Conservation (phyloP, 164 flowering plant genomes). For the Umbilicus rupestris region DNA sequence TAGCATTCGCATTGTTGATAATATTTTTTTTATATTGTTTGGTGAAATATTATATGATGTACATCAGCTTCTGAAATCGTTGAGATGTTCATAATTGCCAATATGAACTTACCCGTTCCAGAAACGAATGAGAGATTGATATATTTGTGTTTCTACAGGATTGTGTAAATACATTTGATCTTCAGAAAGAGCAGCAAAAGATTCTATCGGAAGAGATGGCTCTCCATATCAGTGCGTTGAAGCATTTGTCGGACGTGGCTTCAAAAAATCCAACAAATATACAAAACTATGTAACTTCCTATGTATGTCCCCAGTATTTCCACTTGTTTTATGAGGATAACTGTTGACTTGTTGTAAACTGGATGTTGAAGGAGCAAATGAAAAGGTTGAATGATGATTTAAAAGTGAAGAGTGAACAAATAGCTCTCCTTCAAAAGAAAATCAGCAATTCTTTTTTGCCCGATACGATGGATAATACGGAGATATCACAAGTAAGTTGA, state of each 20-base stretch:
- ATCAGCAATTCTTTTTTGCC: constrained; percentile 44
- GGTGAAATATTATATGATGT: too few species aligned
- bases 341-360: background rate
- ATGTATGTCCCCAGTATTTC: background rate
- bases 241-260: constrained; percentile 72
- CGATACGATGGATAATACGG: constrained; percentile 37
- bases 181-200: constrained; percentile 79
- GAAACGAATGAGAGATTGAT: background rate
- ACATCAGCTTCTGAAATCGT: too few species aligned
- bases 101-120: background rate
- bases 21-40: too few species aligned
- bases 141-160: constrained; percentile 34
- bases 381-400: constrained; percentile 66
- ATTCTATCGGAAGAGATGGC: constrained; percentile 88
- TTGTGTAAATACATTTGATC: constrained; percentile 64
- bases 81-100: background rate
- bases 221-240: constrained; percentile 73
- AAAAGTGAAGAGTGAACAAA: constrained; percentile 56
- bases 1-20: too few species aligned
- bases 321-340: background rate
- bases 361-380: constrained; percentile 48
- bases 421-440: constrained; percentile 62
- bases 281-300: constrained; percentile 48
- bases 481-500: constrained; percentile 49
- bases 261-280: constrained; percentile 50